Evolutionary conservation across 2,329 filamentous ascomycete genomes (phyloP).

Genomic region (Nemania sp.): DNA sequence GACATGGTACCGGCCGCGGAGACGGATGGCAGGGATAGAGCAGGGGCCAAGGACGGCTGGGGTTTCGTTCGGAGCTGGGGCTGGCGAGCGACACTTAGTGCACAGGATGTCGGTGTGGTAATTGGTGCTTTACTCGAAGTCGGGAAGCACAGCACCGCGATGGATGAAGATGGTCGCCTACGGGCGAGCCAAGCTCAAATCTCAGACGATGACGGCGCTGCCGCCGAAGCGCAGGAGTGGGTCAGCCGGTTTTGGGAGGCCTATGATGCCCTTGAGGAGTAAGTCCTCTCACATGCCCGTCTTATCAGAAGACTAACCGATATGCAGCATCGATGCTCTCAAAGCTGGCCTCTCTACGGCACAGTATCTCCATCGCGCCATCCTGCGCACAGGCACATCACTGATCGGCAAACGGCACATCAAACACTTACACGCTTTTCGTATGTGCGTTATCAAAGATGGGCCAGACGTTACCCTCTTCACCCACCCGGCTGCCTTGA

Average conservation of each 20-base stretch:
- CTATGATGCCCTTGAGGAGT: conserved; percentile 73
- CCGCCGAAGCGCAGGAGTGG: conserved; percentile 65
- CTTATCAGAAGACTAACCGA: conserved; percentile 36
- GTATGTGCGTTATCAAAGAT: conserved; percentile 94
- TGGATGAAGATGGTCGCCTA: conserved; percentile 42
- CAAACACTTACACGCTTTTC: conserved; percentile 87
- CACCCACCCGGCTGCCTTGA: conserved; percentile 87
- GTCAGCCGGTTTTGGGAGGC: conserved; percentile 71
- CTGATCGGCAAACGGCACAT: conserved; percentile 94
- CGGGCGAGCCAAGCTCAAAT: conserved; percentile 43
- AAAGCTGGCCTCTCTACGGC: conserved; percentile 79
- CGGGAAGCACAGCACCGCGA: conserved; percentile 60
- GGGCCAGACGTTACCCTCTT: conserved; percentile 91
- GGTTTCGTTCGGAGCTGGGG: conserved; percentile 98
- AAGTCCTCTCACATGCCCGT: conserved; percentile 39
- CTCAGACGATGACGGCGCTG: conserved; percentile 51
- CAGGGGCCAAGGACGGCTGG: conserved; percentile 85
- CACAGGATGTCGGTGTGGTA: conserved; percentile 91
- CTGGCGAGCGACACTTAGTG: conserved; percentile 92
- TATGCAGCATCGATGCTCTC: conserved; percentile 70
- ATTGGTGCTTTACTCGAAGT: conserved; percentile 92
- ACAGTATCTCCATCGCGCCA: conserved; percentile 87
- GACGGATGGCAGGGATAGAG: conserved; percentile 70
- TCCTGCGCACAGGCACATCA: conserved; percentile 88
- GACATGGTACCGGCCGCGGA: conserved; percentile 84